Base-by-base conservation (phyloP, 371 early-diverging fungal genomes). In the Quaeritorhiza haematococci region DNA sequence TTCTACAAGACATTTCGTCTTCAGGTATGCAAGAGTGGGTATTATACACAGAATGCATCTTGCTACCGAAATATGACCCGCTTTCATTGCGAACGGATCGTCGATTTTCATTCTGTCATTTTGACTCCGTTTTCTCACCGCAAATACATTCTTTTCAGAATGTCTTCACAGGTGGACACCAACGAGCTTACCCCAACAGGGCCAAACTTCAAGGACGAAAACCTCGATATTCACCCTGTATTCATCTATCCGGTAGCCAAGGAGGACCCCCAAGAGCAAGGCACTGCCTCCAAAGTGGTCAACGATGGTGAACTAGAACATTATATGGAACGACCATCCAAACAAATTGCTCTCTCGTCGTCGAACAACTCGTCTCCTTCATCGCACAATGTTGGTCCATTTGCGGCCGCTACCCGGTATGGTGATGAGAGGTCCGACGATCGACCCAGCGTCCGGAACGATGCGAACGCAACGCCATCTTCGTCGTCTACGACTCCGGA, bases 1-100 rank as follows among this genome's bases (percentile, higher is more conserved):
- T 2, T 80, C 90, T 4, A 87, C 87, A 3, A 80, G 95, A 33
- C 82, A 84, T 47, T 96, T 94, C 66, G 73, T 91, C 27, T 80
- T 79, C 59, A 72, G 88, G 75, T 73, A 80, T 41, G 49, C 17
- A 34, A 32, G 17, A 42, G 62, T n/a, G n/a, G n/a, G n/a, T n/a
- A n/a, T n/a, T n/a, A n/a, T n/a, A n/a, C n/a, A n/a, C n/a, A n/a
- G n/a, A n/a, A n/a, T n/a, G n/a, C n/a, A n/a, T n/a, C n/a, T n/a
- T n/a, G n/a, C n/a, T n/a, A n/a, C n/a, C n/a, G n/a, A n/a, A n/a
- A n/a, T n/a, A n/a, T n/a, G n/a, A n/a, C n/a, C n/a, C n/a, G n/a
- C n/a, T n/a, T n/a, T n/a, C n/a, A n/a, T n/a, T n/a, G 45, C 47
- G 29, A n/a, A 19, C 21, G 46, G 55, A 3, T 34, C 34, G 58